A percentile compares a stretch with the other conserved stretches of the same genome.
These are phyloP conservation scores for Mangifera indica DNA, from an alignment of 345 rosid species.

Conservation along the genomic window DNA sequence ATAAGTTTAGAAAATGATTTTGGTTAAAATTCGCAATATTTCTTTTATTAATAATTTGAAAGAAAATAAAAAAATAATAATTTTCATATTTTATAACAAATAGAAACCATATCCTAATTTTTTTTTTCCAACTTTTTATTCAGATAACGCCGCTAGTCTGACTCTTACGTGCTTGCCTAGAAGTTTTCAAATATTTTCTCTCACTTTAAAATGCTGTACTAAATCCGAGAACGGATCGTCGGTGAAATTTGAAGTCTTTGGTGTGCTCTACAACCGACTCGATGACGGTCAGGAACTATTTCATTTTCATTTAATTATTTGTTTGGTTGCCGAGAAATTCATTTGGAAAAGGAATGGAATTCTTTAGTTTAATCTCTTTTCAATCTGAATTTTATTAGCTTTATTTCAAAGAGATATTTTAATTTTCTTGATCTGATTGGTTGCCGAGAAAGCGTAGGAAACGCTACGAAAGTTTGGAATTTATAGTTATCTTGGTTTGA, in stretches of 20 bases:
- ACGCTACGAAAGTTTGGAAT: background rate
- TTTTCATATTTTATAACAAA: no score
- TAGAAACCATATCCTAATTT: no score
- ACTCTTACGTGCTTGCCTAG: no score
- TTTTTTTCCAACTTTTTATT: no score
- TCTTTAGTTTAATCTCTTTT: no score
- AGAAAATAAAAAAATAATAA: no score
- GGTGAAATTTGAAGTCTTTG: background rate
- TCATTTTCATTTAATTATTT: background rate
- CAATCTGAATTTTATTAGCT: background rate
- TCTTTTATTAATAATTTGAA: no score
- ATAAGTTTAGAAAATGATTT: no score
- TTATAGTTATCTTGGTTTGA: no score
- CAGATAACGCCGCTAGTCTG: background rate
- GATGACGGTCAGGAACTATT: background rate
- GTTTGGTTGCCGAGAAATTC: background rate
- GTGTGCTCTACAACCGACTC: background rate
- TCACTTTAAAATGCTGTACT: no score
- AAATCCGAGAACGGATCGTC: background rate
- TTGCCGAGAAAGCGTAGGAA: background rate
- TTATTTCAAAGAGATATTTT: background rate
- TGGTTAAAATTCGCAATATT: no score
- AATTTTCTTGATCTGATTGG: slow-evolving; percentile 1
- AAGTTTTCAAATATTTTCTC: no score
- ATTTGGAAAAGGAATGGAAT: background rate